Conservation (phyloP, 2,329 filamentous ascomycete genomes). For the Cordyceps fumosorosea region DNA sequence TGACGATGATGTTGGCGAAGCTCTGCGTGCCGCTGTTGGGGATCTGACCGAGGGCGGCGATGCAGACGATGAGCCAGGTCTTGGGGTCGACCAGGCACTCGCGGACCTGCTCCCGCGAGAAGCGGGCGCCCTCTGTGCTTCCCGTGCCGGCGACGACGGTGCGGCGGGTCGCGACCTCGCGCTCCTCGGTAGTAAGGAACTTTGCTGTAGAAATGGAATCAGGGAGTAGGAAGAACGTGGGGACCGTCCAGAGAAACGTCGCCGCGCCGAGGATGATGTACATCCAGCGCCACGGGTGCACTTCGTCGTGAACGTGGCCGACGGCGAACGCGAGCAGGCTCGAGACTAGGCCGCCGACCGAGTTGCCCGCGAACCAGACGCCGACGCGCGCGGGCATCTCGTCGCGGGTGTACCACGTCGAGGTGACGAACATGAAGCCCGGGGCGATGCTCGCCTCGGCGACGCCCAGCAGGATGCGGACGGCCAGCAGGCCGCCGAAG, state of each 20-base stretch:
- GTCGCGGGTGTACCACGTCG: slow-evolving; percentile 50
- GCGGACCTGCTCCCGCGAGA: slow-evolving; percentile 42
- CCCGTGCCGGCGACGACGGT: slow-evolving; percentile 46
- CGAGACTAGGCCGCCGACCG: slow-evolving; percentile 40
- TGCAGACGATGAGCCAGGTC: slow-evolving; percentile 51
- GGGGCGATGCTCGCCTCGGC: slow-evolving; percentile 50
- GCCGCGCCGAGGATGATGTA: slow-evolving; percentile 46
- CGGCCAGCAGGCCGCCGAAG: slow-evolving; percentile 42
- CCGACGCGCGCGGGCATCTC: slow-evolving; percentile 49
- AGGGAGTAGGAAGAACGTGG: slow-evolving; percentile 42
- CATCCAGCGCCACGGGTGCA: slow-evolving; percentile 51
- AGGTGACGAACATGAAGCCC: slow-evolving; percentile 49
- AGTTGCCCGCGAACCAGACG: slow-evolving; percentile 50
- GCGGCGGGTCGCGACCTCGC: slow-evolving; percentile 39
- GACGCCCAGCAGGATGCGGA: slow-evolving; percentile 47
- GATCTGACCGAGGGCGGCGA: slow-evolving; percentile 49
- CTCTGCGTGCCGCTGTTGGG: slow-evolving; percentile 56
- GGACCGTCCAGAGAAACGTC: slow-evolving; percentile 46
- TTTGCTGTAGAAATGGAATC: slow-evolving; percentile 47
- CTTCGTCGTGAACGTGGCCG: slow-evolving; percentile 41
- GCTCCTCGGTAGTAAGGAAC: slow-evolving; percentile 51
- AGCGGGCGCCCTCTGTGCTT: slow-evolving; percentile 39
- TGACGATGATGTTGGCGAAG: slow-evolving; percentile 52
- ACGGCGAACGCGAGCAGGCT: slow-evolving; percentile 49
- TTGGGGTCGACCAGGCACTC: slow-evolving; percentile 53